These are phyloP conservation scores for Coniella vitis DNA, from an alignment of 2,329 filamentous ascomycete species.

Conservation along the genomic window DNA sequence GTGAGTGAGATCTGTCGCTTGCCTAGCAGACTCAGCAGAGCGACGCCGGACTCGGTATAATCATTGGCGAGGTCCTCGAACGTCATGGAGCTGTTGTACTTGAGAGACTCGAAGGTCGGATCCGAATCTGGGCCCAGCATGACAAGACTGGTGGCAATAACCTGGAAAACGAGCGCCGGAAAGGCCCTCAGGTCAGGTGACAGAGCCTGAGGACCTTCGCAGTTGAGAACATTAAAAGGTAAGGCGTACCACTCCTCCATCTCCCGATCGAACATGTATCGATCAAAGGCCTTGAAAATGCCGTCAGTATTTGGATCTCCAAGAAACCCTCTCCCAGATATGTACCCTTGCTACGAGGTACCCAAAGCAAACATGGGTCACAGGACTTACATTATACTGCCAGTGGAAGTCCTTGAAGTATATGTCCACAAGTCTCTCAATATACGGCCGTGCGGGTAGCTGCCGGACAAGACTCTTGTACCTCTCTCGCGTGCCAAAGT, in stretches of 20 bases:
- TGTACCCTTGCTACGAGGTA: no score
- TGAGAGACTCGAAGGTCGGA: constrained; percentile 46
- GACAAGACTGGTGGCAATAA: constrained; percentile 48
- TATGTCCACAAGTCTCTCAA: constrained; percentile 46
- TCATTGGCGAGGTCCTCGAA: constrained; percentile 55
- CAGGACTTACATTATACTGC: constrained; percentile 36
- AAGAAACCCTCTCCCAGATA: no score
- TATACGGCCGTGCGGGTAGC: constrained; percentile 46
- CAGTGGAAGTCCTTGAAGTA: constrained; percentile 55
- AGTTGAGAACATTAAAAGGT: constrained; percentile 44
- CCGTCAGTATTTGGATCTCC: neutral
- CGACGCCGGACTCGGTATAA: constrained; percentile 52
- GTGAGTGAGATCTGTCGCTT: constrained; percentile 50
- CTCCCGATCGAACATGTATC: constrained; percentile 42
- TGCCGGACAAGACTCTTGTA: constrained; percentile 54
- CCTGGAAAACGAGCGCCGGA: constrained; percentile 53
- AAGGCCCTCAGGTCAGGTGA: constrained; percentile 47
- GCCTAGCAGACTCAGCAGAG: constrained; percentile 47
- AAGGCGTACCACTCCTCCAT: constrained; percentile 48
- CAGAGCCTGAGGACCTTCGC: constrained; percentile 43
- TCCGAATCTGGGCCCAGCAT: constrained; percentile 42
- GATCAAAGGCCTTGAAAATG: constrained; percentile 39
- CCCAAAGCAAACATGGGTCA: no score
- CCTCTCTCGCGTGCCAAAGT: constrained; percentile 42
- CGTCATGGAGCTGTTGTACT: constrained; percentile 52